Base-by-base conservation (phyloP, 2,329 filamentous ascomycete species). In the Parastagonospora nodorum region DNA sequence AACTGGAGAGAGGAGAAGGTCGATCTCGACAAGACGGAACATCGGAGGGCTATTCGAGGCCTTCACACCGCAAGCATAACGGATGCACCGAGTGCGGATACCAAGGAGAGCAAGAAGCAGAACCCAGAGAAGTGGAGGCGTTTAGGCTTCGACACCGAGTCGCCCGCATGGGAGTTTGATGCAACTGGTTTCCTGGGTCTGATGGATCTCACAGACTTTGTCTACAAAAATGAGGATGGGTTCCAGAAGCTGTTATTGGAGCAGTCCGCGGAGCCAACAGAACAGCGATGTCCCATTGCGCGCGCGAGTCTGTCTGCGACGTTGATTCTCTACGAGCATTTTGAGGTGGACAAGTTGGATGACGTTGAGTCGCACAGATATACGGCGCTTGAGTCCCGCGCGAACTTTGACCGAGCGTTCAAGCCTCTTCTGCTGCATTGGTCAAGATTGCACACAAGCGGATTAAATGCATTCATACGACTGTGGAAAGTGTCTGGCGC, bases 181-280 rank as follows among this genome's bases (percentile, higher is more conserved):
- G 80, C 84, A 33, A 88, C 89, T 27, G 94, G 94, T 0, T 97
- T 92, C 70, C 75, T 99, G 46, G 94, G 94, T 27, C 90, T 99
- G 84, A 97, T 99, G 92, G 94, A 99, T 72, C 75, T 99, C 66
- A 90, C 92, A 2, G 92, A 97, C 73, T 99, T 91, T 71, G 91
- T 96, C 42, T 85, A 89, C 66, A 96, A 92, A 69, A 88, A 96
- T 68, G 91, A 96, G 71, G 92, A 97, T 68, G 85, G 86, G 9
- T 97, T 96, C 63, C 92, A 96, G 71, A 97, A 96, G 75, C 80
- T 96, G 61, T 60, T 99, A 12, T 78, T 97, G 31, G 94, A 99
- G 74, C 94, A 99, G 74, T 88, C 90, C 3, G 85, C 87, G 6
- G 85, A 86, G 65, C 84, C 89, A 1, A 64, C 84, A 16, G 78